phyloP scores from a whole-genome alignment of 441 rosid species.

The Geranium incanum region DNA sequence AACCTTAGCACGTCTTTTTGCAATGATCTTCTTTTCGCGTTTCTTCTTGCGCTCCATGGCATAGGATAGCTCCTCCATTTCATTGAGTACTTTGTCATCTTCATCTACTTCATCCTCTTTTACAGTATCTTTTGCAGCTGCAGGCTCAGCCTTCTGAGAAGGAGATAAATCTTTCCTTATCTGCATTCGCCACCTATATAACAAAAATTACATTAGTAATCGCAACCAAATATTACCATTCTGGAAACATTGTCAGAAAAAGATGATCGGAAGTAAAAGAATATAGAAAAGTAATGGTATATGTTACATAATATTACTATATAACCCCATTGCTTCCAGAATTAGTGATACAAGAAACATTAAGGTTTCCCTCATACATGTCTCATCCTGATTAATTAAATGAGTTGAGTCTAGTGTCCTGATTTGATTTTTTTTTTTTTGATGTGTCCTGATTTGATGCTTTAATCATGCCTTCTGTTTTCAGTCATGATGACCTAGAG shows the following conservation, averaged over 20 bases:
- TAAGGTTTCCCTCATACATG: neutral
- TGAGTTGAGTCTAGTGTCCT: neutral
- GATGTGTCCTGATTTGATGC: neutral
- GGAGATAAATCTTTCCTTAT: constrained; percentile 66
- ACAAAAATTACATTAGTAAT: constrained; percentile 9
- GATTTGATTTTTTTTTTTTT: no score
- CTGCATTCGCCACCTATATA: constrained; percentile 76
- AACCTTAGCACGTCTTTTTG: constrained; percentile 82
- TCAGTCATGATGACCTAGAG: neutral
- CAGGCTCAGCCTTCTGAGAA: constrained; percentile 42
- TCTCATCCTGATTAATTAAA: neutral
- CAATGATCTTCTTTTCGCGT: constrained; percentile 54
- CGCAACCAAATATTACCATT: neutral
- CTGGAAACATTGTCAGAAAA: no score
- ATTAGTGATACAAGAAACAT: neutral
- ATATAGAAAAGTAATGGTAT: neutral
- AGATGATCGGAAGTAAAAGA: neutral
- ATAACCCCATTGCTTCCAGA: no score
- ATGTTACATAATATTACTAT: no score
- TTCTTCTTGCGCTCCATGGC: constrained; percentile 76
- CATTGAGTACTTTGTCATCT: constrained; percentile 77
- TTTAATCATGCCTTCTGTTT: neutral
- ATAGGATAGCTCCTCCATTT: constrained; percentile 78
- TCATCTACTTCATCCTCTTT: constrained; percentile 48
- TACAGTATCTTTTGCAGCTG: constrained; percentile 31